phyloP scores from a whole-genome alignment of 1,139 yeast species.

The Candida smagusa region DNA sequence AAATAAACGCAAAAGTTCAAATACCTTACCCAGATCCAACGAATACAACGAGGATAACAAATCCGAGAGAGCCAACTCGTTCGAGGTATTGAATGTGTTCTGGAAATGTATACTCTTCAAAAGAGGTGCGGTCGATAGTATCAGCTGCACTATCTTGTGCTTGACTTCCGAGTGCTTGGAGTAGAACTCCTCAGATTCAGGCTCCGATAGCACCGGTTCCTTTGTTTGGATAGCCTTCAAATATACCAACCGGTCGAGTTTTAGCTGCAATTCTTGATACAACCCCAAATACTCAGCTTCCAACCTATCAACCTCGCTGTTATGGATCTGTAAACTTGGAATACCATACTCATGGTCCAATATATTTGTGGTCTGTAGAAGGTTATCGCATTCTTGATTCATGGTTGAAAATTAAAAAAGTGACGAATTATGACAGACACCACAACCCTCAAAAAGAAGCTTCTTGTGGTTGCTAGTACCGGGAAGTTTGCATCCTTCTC shows the following conservation, averaged over 20 bases:
- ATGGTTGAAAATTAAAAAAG: not conserved
- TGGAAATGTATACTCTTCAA: constrained; percentile 7
- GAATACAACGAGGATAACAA: constrained; percentile 22
- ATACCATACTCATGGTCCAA: constrained; percentile 29
- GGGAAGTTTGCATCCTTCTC: constrained; percentile 15
- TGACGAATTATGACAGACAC: constrained; percentile 2
- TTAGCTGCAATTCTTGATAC: constrained; percentile 20
- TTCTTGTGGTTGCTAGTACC: constrained; percentile 17
- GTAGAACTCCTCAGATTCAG: constrained; percentile 2
- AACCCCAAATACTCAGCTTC: constrained; percentile 22
- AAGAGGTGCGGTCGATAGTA: constrained; percentile 5
- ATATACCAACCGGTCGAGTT: constrained; percentile 30
- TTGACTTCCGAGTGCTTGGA: constrained; percentile 4
- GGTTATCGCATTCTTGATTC: constrained; percentile 15
- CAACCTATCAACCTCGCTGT: constrained; percentile 10
- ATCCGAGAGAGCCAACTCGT: constrained; percentile 27
- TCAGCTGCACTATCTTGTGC: constrained; percentile 4
- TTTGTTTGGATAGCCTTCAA: constrained; percentile 21
- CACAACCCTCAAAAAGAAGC: constrained; percentile 13
- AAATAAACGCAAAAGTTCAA: constrained; percentile 15
- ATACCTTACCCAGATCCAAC: constrained; percentile 11
- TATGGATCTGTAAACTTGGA: constrained; percentile 10
- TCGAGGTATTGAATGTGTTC: constrained; percentile 16
- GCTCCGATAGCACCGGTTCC: not conserved
- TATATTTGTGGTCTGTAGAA: constrained; percentile 19